phyloP scores from a whole-genome alignment of 1,139 yeast species.

The Debaryomyces fabryi region DNA sequence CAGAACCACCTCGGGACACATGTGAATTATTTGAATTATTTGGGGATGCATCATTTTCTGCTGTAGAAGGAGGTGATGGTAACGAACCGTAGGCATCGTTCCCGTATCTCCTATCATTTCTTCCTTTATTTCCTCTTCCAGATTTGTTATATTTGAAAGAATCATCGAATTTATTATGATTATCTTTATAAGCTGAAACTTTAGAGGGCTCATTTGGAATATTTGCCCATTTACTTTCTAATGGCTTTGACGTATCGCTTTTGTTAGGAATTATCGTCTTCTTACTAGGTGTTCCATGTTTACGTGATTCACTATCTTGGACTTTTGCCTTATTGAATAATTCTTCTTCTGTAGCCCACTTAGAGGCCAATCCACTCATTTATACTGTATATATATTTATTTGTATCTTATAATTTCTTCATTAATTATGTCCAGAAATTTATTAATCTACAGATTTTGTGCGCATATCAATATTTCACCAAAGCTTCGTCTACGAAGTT shows the following conservation, averaged over 20 bases:
- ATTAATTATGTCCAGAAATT: constrained; percentile 5
- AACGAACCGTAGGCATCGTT: neutral
- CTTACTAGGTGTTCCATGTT: constrained; percentile 8
- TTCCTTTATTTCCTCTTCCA: constrained; percentile 1
- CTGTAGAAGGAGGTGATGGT: constrained; percentile 9
- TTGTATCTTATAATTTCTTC: neutral
- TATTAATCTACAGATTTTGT: neutral
- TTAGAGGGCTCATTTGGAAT: constrained; percentile 4
- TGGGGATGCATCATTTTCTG: constrained; percentile 15
- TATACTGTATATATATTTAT: neutral
- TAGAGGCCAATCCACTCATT: constrained; percentile 40
- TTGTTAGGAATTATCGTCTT: constrained; percentile 19
- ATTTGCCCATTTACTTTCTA: constrained; percentile 26
- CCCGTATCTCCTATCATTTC: neutral
- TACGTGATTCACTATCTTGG: constrained; percentile 22
- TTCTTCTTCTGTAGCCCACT: constrained; percentile 40
- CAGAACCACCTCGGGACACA: neutral
- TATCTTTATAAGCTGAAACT: neutral
- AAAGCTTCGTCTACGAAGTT: neutral
- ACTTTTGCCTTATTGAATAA: constrained; percentile 27
- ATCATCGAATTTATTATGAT: neutral
- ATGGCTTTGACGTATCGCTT: constrained; percentile 17
- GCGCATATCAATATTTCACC: constrained; percentile 2
- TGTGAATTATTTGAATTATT: constrained; percentile 16
- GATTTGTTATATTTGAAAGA: neutral